Conservation (phyloP, 192 early-diverging fungal species). For the Coemansia nantahalensis region DNA sequence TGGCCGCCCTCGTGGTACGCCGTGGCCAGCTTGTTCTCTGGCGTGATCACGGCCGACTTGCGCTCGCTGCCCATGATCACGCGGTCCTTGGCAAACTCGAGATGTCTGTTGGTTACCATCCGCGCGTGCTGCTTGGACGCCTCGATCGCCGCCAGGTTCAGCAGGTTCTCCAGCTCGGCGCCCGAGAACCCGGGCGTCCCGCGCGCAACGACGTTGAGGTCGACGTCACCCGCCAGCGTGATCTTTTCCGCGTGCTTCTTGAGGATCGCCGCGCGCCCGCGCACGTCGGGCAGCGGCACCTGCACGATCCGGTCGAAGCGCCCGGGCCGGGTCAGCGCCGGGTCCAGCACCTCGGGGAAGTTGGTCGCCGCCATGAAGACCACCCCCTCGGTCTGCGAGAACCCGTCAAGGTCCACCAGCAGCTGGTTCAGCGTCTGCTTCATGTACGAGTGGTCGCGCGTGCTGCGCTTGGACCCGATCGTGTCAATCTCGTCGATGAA, state of each 20-base stretch:
- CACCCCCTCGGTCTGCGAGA: conserved; percentile 92
- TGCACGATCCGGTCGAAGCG: conserved; percentile 94
- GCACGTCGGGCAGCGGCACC: conserved; percentile 96
- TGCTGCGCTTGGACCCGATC: conserved; percentile 90
- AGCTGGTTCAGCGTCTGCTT: conserved; percentile 99
- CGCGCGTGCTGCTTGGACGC: conserved; percentile 79
- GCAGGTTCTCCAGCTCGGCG: conserved; percentile 95
- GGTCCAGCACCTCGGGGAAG: conserved; percentile 94
- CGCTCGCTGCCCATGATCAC: conserved; percentile 98
- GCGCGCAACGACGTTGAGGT: conserved; percentile 82
- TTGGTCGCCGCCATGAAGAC: conserved; percentile 99
- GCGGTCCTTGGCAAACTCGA: conserved; percentile 98
- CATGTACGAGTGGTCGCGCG: conserved; percentile 95
- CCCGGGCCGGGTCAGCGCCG: conserved; percentile 94
- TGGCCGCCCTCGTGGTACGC: conserved; percentile 99
- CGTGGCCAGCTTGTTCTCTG: conserved; percentile 81
- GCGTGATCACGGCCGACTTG: conserved; percentile 86
- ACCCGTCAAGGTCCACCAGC: conserved; percentile 98
- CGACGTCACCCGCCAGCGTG: conserved; percentile 65
- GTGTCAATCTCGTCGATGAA: conserved; percentile 99
- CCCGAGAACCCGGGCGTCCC: conserved; percentile 99
- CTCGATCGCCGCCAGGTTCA: conserved; percentile 97
- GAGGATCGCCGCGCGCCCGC: conserved; percentile 89
- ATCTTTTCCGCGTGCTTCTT: conserved; percentile 87
- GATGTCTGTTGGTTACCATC: conserved; percentile 72